Base-by-base conservation (phyloP, 2,329 filamentous ascomycete species). In the Colletotrichum cereale region DNA sequence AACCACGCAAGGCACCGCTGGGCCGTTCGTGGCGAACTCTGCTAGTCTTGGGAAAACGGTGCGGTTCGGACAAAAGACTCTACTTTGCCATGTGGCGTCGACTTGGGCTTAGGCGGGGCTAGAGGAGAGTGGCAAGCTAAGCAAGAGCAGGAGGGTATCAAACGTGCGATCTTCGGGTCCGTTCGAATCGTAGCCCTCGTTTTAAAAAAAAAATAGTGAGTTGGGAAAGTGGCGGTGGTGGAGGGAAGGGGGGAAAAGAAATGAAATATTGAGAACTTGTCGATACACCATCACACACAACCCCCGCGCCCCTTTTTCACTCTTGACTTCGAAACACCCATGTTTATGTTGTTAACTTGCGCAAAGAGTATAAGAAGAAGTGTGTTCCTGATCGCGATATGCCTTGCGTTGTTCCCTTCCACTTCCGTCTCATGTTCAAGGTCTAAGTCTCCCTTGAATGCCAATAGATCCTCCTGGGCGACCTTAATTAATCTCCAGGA, bases 391-490 rank as follows among this genome's bases (percentile, higher is more conserved):
- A 62, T 62, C 34, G 34, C 11, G 60, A 52, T 40, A 29, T 40
- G 36, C 16, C 24, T 50, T n/a, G 16, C 18, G 26, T 48, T 50
- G n/a, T 16, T 26, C 58, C 38, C 29, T 29, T 48, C 21, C 42
- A 47, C 29, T 29, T 47, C 42, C 40, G 40, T 40, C 57, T 29
- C 34, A 62, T 52, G 5, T 11, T 24, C 34, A 14, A 36, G 67
- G 68, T 68, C 65, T 71, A 52, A 53, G 64, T 47, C 58, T 71
- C 65, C 68, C 68, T 71, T 71, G 44, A 52, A 52, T 48, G 67
- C 68, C 68, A 68, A 38, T 67, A 48, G 31, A 48, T 16, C 36
- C 55, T 60, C 65, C 68, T 58, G 36, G 58, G 42, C 57, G 61
- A 61, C 55, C 53, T 48, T 48, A 52, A 71, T 47, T 34, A 71